phyloP scores from a whole-genome alignment of 2,329 filamentous ascomycete genomes.

The Paecilomyces niveus region DNA sequence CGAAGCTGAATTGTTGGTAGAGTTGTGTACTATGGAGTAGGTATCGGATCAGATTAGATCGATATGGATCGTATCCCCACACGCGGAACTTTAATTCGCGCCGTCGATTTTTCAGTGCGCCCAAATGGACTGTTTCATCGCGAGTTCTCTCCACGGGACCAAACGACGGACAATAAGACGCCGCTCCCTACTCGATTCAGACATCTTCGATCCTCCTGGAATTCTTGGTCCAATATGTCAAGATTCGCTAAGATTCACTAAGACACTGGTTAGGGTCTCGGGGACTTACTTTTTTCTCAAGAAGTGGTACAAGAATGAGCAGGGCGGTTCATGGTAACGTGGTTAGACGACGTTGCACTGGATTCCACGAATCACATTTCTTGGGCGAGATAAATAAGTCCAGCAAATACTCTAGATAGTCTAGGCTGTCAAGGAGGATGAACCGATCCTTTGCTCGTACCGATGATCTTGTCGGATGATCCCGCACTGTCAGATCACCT shows the following conservation, averaged over 20 bases:
- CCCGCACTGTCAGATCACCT: too few species aligned
- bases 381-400: too few species aligned
- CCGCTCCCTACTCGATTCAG: background rate
- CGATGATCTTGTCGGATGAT: too few species aligned
- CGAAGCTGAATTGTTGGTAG: background rate
- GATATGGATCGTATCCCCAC: background rate
- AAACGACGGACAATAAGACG: background rate
- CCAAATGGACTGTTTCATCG: background rate
- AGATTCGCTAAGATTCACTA: too few species aligned
- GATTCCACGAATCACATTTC: background rate
- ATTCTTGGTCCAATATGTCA: background rate
- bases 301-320: too few species aligned
- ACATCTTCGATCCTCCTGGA: background rate
- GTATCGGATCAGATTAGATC: background rate
- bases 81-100: background rate
- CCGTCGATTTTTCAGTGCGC: background rate
- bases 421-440: too few species aligned
- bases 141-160: background rate
- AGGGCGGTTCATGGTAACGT: background rate
- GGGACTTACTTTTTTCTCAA: too few species aligned
- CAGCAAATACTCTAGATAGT: too few species aligned
- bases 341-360: background rate
- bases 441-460: too few species aligned
- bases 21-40: background rate
- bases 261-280: too few species aligned